These are phyloP conservation scores for Geotrichum fermentans DNA, from an alignment of 1,139 yeast species.

Conservation along the genomic window DNA sequence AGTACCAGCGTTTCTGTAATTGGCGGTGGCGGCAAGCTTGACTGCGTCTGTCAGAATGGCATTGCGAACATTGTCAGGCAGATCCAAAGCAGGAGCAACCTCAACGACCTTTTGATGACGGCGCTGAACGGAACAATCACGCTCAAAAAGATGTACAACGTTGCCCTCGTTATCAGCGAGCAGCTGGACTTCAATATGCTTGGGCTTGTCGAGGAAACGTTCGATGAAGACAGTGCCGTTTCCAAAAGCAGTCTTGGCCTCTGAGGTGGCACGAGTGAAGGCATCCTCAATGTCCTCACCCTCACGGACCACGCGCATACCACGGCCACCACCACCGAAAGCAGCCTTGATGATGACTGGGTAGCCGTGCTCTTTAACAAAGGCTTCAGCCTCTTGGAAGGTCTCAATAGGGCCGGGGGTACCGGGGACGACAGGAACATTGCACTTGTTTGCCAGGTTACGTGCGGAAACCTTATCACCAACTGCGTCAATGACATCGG, in stretches of 20 bases:
- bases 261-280: slow-evolving; percentile 87
- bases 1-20: slow-evolving; percentile 96
- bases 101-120: slow-evolving; percentile 99
- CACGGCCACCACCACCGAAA: slow-evolving; percentile 99
- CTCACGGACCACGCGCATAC: slow-evolving; percentile 98
- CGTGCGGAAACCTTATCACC: slow-evolving; percentile 98
- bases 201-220: slow-evolving; percentile 90
- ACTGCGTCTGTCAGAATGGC: slow-evolving; percentile 94
- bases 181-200: slow-evolving; percentile 96
- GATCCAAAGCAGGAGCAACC: slow-evolving; percentile 96
- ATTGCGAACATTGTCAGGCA: slow-evolving; percentile 77
- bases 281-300: slow-evolving; percentile 93
- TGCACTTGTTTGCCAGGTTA: slow-evolving; percentile 69
- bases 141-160: slow-evolving; percentile 90
- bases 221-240: slow-evolving; percentile 98
- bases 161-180: slow-evolving; percentile 93
- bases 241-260: slow-evolving; percentile 92
- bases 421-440: slow-evolving; percentile 96
- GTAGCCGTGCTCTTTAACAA: slow-evolving; percentile 78
- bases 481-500: slow-evolving; percentile 85
- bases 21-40: slow-evolving; percentile 77
- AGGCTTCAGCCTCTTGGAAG: slow-evolving; percentile 69
- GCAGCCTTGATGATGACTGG: slow-evolving; percentile 99
- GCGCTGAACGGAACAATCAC: slow-evolving; percentile 98
- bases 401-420: slow-evolving; percentile 93